phyloP scores from a whole-genome alignment of 768 basidiomycete species.

The Tephrocybe sp. region DNA sequence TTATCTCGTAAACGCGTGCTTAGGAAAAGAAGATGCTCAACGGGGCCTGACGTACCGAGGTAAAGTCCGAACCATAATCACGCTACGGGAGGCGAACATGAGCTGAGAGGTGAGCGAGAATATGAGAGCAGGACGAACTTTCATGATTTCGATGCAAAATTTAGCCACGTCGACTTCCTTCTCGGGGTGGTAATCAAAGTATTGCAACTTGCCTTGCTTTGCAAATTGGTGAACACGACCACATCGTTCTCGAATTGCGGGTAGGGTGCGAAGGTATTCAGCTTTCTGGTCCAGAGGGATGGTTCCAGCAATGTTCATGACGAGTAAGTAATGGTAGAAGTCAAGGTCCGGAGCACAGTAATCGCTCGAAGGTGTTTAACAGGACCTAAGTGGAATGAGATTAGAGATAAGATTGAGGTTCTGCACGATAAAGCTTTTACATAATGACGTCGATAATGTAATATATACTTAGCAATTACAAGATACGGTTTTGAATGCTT shows the following conservation, averaged over 20 bases:
- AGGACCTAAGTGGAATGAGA: not conserved
- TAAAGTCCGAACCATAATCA: slow-evolving; percentile 75
- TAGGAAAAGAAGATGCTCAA: not conserved
- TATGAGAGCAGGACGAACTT: slow-evolving; percentile 44
- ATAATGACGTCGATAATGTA: no score
- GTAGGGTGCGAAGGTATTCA: slow-evolving; percentile 78
- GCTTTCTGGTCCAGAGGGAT: slow-evolving; percentile 41
- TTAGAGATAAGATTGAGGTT: slow-evolving; percentile 7
- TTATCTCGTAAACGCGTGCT: not conserved
- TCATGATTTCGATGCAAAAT: slow-evolving; percentile 78
- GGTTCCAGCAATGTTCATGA: slow-evolving; percentile 31
- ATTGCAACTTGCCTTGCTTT: slow-evolving; percentile 70
- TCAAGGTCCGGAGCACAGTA: slow-evolving; percentile 6
- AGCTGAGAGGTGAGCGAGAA: slow-evolving; percentile 4
- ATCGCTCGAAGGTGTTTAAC: not conserved
- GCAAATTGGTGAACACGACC: slow-evolving; percentile 77
- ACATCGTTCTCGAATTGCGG: slow-evolving; percentile 90
- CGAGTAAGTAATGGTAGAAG: not conserved
- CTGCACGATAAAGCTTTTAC: no score
- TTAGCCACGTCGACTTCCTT: slow-evolving; percentile 67
- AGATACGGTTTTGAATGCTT: no score
- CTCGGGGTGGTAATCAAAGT: slow-evolving; percentile 84
- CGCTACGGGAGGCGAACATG: slow-evolving; percentile 42
- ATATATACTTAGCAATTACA: no score
- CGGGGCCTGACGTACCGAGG: slow-evolving; percentile 61